A percentile compares a stretch with the other conserved stretches of the same genome.
Conservation (phyloP, 108 stramenopile species). For the Cyclostephanos tholiformis region DNA sequence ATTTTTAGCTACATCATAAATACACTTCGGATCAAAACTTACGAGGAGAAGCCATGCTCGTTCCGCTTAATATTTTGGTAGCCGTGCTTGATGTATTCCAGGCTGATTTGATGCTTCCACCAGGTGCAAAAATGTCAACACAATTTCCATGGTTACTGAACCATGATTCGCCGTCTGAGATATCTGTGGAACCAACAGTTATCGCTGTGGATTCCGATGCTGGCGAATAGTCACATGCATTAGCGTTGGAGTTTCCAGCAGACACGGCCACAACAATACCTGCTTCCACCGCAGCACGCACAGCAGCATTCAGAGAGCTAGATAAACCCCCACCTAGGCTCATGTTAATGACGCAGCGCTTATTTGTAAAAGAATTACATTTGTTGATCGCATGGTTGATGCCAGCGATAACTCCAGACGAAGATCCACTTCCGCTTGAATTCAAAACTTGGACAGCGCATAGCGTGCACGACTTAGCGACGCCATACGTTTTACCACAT, state of each 20-base stretch:
- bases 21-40: background rate
- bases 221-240: background rate
- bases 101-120: background rate
- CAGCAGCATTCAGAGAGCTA: background rate
- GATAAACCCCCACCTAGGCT: background rate
- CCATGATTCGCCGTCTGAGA: background rate
- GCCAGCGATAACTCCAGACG: background rate
- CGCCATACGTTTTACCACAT: background rate
- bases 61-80: background rate
- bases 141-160: background rate
- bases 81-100: background rate
- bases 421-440: background rate
- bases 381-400: background rate
- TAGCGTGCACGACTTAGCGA: background rate
- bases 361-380: background rate
- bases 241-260: background rate
- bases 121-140: conserved; percentile 1
- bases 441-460: conserved; percentile 1
- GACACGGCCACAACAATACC: conserved; percentile 2
- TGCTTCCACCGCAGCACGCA: background rate
- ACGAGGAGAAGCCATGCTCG: conserved; percentile 10
- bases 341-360: conserved; percentile 9
- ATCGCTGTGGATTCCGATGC: background rate
- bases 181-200: background rate
- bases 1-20: no score